These are phyloP conservation scores for Heterobasidion parviporum DNA, from an alignment of 1,284 basidiomycete genomes.

Conservation along the genomic window DNA sequence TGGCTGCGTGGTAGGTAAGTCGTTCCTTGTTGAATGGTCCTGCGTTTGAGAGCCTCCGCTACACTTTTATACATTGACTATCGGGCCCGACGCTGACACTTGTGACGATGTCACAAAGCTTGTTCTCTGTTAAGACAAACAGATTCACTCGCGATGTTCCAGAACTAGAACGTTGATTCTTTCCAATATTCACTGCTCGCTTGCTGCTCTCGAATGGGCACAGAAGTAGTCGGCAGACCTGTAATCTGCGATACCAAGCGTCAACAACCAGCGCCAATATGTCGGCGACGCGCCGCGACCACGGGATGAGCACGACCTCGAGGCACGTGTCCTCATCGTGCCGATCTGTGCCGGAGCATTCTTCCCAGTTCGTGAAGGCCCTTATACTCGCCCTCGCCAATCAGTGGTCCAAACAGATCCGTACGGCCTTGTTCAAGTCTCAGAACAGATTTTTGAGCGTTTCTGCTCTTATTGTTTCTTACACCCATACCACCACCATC, in stretches of 20 bases:
- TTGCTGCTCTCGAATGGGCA: too few species aligned
- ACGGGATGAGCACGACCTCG: neutral
- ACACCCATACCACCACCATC: neutral
- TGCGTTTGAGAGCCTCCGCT: neutral
- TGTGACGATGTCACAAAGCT: neutral
- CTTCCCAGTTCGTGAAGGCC: neutral
- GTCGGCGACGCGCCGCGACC: neutral
- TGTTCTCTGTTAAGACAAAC: neutral
- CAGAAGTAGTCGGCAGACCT: too few species aligned
- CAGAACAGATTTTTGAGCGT: too few species aligned
- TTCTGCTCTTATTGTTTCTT: neutral
- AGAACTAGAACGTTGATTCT: neutral
- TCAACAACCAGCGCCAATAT: neutral
- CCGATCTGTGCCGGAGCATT: neutral
- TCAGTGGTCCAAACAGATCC: too few species aligned
- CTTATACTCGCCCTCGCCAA: too few species aligned
- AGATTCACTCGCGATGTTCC: too few species aligned
- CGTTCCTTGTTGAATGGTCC: neutral
- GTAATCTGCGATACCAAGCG: too few species aligned
- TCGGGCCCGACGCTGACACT: neutral
- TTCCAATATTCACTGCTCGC: too few species aligned
- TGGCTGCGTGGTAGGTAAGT: neutral
- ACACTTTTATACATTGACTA: too few species aligned
- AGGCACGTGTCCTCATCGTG: neutral
- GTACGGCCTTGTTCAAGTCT: too few species aligned